Evolutionary conservation across 495 filamentous ascomycete species (phyloP).

Genomic region (Penicillium goetzii): DNA sequence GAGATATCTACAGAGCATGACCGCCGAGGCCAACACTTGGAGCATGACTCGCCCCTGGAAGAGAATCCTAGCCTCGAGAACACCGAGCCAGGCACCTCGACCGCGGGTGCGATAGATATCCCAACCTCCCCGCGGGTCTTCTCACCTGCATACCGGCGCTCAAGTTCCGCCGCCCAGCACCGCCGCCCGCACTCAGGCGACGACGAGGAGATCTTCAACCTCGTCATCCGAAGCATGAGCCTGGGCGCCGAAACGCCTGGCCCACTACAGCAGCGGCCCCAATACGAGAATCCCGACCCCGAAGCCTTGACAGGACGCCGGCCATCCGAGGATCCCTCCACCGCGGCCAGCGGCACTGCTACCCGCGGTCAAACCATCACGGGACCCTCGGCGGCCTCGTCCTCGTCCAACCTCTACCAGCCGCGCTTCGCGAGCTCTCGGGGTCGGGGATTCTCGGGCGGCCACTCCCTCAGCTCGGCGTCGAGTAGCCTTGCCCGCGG

Average conservation of each 20-base stretch:
- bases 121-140: slow-evolving; percentile 73
- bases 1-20: slow-evolving; percentile 52
- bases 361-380: slow-evolving; percentile 37
- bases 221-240: slow-evolving; percentile 75
- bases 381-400: slow-evolving; percentile 44
- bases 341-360: slow-evolving; percentile 36
- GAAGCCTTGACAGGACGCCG: slow-evolving; percentile 31
- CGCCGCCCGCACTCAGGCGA: slow-evolving; percentile 57
- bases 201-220: slow-evolving; percentile 61
- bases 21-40: slow-evolving; percentile 33
- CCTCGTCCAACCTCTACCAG: slow-evolving; percentile 45
- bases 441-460: slow-evolving; percentile 47
- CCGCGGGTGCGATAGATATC: slow-evolving; percentile 77
- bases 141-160: slow-evolving; percentile 63
- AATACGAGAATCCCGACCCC: slow-evolving; percentile 32
- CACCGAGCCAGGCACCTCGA: slow-evolving; percentile 49
- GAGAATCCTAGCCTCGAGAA: slow-evolving; percentile 42
- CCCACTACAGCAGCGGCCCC: slow-evolving; percentile 49
- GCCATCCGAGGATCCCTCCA: slow-evolving; percentile 30
- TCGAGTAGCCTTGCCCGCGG: slow-evolving; percentile 50
- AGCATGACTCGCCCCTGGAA: slow-evolving; percentile 42
- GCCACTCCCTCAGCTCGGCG: slow-evolving; percentile 49
- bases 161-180: slow-evolving; percentile 79
- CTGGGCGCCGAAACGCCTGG: slow-evolving; percentile 60
- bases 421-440: slow-evolving; percentile 46